Conservation (phyloP, 176 grass and related monocot genomes). For the Calamus simplicifolius region DNA sequence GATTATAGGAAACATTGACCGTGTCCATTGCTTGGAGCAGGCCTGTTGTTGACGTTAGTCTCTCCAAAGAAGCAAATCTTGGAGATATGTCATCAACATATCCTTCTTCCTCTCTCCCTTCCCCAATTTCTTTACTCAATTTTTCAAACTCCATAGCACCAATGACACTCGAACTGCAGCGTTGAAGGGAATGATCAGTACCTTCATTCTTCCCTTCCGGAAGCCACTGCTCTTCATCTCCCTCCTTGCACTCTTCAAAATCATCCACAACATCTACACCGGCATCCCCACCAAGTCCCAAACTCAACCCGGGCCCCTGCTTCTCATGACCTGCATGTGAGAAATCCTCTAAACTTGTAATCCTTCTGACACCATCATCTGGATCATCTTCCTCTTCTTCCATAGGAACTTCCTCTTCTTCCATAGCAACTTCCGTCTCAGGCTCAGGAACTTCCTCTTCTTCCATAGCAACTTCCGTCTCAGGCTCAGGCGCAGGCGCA, state of each 20-base stretch:
- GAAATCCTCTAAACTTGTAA: constrained; percentile 23
- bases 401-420: constrained; percentile 32
- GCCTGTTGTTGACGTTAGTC: constrained; percentile 61
- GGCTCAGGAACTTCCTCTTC: constrained; percentile 22
- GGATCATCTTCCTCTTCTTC: constrained; percentile 20
- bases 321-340: constrained; percentile 25
- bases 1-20: constrained; percentile 31
- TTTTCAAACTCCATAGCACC: constrained; percentile 69
- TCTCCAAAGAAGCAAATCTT: constrained; percentile 54
- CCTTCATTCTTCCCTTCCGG: constrained; percentile 30
- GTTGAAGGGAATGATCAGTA: constrained; percentile 36
- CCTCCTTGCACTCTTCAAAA: constrained; percentile 35
- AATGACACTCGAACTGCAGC: constrained; percentile 36
- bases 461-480: neutral
- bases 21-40: constrained; percentile 69
- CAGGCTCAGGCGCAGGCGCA: too few relatives aligned
- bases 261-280: constrained; percentile 11
- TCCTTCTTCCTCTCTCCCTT: constrained; percentile 39
- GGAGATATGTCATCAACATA: constrained; percentile 40
- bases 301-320: constrained; percentile 29
- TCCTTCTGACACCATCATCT: constrained; percentile 17
- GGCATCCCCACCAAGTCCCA: constrained; percentile 27
- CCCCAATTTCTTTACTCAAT: constrained; percentile 60
- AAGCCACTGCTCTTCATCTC: constrained; percentile 42
- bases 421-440: neutral